These are phyloP conservation scores for Fraxinus velutina DNA, from an alignment of 305 asterid genomes.

Conservation along the genomic window DNA sequence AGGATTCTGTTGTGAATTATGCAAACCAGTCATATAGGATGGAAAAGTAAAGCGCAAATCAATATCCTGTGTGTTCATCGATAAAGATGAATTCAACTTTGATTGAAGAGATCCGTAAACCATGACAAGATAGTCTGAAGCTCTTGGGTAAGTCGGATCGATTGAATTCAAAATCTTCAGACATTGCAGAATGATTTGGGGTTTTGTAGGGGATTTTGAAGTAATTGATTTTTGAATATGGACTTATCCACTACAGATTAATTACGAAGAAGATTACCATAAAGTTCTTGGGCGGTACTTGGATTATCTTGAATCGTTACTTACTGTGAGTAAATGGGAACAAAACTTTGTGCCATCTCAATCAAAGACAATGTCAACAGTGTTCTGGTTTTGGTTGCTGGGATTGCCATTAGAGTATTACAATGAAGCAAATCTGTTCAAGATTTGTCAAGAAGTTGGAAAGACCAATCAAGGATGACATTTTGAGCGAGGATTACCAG, in stretches of 20 bases:
- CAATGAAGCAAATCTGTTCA: neutral
- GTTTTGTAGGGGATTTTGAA: neutral
- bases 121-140: neutral
- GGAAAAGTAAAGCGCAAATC: neutral
- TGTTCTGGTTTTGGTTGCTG: neutral
- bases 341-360: neutral
- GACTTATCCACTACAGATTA: neutral
- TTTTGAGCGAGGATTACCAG: neutral
- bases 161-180: neutral
- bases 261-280: neutral
- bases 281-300: neutral
- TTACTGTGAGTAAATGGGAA: neutral
- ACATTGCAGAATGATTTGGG: neutral
- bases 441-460: neutral
- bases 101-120: neutral
- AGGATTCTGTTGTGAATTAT: neutral
- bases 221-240: neutral
- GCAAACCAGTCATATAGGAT: neutral
- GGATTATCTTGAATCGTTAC: neutral
- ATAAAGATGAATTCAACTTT: neutral
- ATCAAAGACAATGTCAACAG: neutral
- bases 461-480: neutral
- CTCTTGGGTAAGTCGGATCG: neutral
- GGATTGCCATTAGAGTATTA: neutral
- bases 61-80: neutral